A percentile compares a stretch with the other conserved stretches of the same genome.
These are phyloP conservation scores for Actinomortierella ambigua DNA, from an alignment of 371 early-diverging fungal genomes.

Conservation along the genomic window DNA sequence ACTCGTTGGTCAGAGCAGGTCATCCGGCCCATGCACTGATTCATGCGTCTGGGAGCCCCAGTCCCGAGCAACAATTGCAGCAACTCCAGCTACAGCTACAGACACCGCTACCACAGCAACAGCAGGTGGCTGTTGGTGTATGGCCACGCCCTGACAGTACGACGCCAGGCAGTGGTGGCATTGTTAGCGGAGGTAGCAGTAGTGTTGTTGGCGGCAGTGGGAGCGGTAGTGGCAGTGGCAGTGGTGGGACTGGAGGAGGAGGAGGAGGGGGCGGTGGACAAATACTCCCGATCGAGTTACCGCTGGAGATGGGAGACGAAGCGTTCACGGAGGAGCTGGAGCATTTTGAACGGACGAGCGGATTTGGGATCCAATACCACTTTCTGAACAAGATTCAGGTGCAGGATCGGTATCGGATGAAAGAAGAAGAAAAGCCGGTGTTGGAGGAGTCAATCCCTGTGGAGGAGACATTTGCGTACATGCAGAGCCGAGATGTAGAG, in stretches of 20 bases:
- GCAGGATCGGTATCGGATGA: conserved; percentile 9
- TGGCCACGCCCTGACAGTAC: no score
- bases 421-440: conserved; percentile 2
- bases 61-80: no score
- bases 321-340: conserved; percentile 61
- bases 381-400: conserved; percentile 36
- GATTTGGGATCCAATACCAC: conserved; percentile 60
- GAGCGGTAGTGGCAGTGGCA: no score
- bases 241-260: neutral
- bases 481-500: conserved; percentile 61
- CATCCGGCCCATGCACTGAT: no score
- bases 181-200: no score
- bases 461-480: conserved; percentile 30
- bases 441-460: conserved; percentile 12
- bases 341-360: conserved; percentile 59
- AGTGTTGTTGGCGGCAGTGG: no score
- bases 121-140: no score
- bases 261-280: neutral
- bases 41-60: no score
- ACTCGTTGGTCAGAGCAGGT: no score
- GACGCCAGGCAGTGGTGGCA: no score
- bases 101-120: no score
- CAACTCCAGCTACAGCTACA: no score
- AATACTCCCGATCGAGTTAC: conserved; percentile 44
- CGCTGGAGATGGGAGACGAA: conserved; percentile 48